Percentiles rank a stretch among this genome's conserved stretches.
These are phyloP conservation scores for Biscogniauxia marginata DNA, from an alignment of 2,329 filamentous ascomycete genomes.

Conservation along the genomic window DNA sequence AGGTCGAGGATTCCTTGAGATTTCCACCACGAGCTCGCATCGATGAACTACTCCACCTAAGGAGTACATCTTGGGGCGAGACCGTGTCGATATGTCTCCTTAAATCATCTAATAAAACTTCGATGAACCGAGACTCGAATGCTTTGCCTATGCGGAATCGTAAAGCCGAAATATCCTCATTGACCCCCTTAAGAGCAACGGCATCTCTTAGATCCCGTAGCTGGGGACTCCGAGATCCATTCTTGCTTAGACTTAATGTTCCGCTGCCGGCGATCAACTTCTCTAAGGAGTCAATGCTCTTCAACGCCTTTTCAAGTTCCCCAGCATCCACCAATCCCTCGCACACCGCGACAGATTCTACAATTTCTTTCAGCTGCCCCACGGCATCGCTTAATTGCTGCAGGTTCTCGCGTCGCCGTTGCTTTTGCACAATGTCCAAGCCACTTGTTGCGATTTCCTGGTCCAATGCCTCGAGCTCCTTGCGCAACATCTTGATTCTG, in stretches of 20 bases:
- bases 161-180: conserved; percentile 72
- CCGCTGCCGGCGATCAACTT: conserved; percentile 73
- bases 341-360: conserved; percentile 71
- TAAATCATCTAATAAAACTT: conserved; percentile 75
- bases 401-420: conserved; percentile 79
- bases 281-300: conserved; percentile 75
- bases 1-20: conserved; percentile 63
- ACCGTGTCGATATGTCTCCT: conserved; percentile 76
- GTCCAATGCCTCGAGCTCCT: conserved; percentile 78
- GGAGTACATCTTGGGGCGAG: conserved; percentile 69
- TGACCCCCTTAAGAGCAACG: conserved; percentile 76
- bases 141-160: conserved; percentile 81
- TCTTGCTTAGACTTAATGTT: conserved; percentile 34
- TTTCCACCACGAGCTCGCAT: conserved; percentile 69
- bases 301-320: conserved; percentile 77
- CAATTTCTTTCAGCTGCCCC: conserved; percentile 75
- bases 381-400: conserved; percentile 79
- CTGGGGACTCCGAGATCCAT: conserved; percentile 33
- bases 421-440: conserved; percentile 79
- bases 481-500: conserved; percentile 76
- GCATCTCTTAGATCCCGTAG: conserved; percentile 72
- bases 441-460: conserved; percentile 83
- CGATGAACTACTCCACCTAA: conserved; percentile 79
- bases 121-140: conserved; percentile 79
- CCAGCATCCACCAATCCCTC: conserved; percentile 80